A percentile compares a stretch with the other conserved stretches of the same genome.
Conservation (phyloP, 345 rosid genomes). For the Rhizophora mangle region DNA sequence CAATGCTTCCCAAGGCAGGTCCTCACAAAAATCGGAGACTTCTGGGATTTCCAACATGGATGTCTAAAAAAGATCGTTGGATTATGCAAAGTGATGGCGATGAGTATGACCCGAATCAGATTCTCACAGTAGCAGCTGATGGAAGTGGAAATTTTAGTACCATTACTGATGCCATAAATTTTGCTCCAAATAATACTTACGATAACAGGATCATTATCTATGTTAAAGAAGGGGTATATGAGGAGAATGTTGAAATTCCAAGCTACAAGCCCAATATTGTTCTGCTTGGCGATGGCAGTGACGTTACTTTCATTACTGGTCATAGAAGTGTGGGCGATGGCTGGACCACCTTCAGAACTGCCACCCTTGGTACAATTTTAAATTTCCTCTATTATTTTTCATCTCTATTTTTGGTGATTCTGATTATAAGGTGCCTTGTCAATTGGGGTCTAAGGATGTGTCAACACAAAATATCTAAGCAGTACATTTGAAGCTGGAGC, state of each 20-base stretch:
- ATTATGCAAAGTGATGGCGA: slow-evolving; percentile 43
- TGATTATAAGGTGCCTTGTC: not conserved
- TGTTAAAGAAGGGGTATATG: slow-evolving; percentile 59
- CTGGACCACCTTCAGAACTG: slow-evolving; percentile 96
- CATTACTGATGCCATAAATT: slow-evolving; percentile 62
- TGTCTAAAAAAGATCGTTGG: slow-evolving; percentile 43
- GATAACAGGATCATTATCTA: slow-evolving; percentile 43
- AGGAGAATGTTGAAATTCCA: slow-evolving; percentile 67
- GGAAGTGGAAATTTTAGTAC: slow-evolving; percentile 73
- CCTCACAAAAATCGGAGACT: slow-evolving; percentile 44
- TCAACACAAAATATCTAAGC: no score
- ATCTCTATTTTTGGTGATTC: not conserved
- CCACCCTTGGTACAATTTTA: slow-evolving; percentile 60
- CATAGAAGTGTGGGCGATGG: slow-evolving; percentile 66
- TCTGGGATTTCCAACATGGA: slow-evolving; percentile 58
- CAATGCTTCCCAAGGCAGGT: slow-evolving; percentile 44
- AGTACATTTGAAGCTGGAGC: not conserved
- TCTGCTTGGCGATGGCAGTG: slow-evolving; percentile 69
- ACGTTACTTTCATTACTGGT: slow-evolving; percentile 59
- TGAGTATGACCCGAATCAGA: slow-evolving; percentile 56
- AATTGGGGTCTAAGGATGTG: no score
- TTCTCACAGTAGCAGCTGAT: slow-evolving; percentile 63
- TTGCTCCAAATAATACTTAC: slow-evolving; percentile 62
- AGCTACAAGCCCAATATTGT: slow-evolving; percentile 65
- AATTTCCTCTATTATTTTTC: not conserved